Percentiles rank a stretch among this genome's conserved stretches.
These are phyloP conservation scores for Musa itinerans DNA, from an alignment of 176 grass and related monocot species.

Conservation along the genomic window DNA sequence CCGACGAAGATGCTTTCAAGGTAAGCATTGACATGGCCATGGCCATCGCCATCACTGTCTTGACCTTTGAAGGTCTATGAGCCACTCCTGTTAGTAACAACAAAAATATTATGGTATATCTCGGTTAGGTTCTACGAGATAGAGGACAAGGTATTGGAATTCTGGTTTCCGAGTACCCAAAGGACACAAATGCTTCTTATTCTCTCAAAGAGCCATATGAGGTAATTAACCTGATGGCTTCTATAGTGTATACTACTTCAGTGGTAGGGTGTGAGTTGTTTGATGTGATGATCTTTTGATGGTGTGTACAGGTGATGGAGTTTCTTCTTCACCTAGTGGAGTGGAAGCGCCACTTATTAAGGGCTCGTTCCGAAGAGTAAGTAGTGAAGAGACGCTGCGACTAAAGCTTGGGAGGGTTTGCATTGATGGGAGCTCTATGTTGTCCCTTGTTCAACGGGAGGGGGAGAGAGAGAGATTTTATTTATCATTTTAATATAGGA, in stretches of 20 bases:
- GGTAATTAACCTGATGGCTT: slow-evolving; percentile 24
- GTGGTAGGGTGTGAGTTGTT: slow-evolving; percentile 6
- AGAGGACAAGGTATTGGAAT: slow-evolving; percentile 74
- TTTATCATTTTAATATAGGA: too few relatives aligned
- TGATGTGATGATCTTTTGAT: slow-evolving; percentile 20
- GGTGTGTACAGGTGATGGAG: slow-evolving; percentile 30
- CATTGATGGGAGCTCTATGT: too few relatives aligned
- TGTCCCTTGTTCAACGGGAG: too few relatives aligned
- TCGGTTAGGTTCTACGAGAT: slow-evolving; percentile 31
- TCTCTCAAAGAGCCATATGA: slow-evolving; percentile 72
- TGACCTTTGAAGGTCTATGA: background rate
- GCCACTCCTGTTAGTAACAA: slow-evolving; percentile 6
- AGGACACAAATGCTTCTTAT: slow-evolving; percentile 78
- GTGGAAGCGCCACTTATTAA: slow-evolving; percentile 34
- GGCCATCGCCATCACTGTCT: background rate
- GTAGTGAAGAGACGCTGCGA: background rate
- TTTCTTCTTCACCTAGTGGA: slow-evolving; percentile 37
- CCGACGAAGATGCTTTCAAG: slow-evolving; percentile 98
- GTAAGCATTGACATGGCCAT: slow-evolving; percentile 14
- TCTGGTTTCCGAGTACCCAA: slow-evolving; percentile 69
- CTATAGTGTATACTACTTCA: slow-evolving; percentile 3
- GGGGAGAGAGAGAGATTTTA: too few relatives aligned
- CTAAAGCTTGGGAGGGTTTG: background rate
- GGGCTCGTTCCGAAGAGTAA: slow-evolving; percentile 11
- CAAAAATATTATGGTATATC: slow-evolving; percentile 18